Conservation (phyloP, 2,329 filamentous ascomycete genomes). For the Penicillium janthinellum region DNA sequence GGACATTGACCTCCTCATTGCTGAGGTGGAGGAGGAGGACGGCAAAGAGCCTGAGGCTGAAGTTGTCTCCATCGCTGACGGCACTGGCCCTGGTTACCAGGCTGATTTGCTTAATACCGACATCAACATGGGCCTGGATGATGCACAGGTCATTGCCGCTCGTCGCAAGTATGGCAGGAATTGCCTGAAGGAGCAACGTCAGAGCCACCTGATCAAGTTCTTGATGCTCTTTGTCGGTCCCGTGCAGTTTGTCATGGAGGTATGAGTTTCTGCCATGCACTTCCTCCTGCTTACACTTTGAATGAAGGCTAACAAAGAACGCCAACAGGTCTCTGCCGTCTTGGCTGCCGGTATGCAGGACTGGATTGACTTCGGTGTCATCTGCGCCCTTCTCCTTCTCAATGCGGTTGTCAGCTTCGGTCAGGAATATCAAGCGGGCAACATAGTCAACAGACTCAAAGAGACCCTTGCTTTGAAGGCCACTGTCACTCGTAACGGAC, state of each 20-base stretch:
- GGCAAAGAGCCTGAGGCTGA: slow-evolving; percentile 67
- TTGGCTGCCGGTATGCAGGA: slow-evolving; percentile 81
- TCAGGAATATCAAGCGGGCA: slow-evolving; percentile 87
- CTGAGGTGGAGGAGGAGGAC: slow-evolving; percentile 82
- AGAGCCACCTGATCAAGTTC: slow-evolving; percentile 83
- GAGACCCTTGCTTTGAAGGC: slow-evolving; percentile 88
- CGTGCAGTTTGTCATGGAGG: slow-evolving; percentile 94
- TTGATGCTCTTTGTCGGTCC: slow-evolving; percentile 80
- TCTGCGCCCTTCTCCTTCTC: slow-evolving; percentile 77
- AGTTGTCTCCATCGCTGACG: slow-evolving; percentile 55
- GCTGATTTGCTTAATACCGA: slow-evolving; percentile 80
- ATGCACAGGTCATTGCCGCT: slow-evolving; percentile 62
- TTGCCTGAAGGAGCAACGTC: slow-evolving; percentile 88
- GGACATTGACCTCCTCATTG: slow-evolving; percentile 83
- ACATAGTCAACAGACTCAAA: slow-evolving; percentile 87
- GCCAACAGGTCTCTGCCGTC: slow-evolving; percentile 66
- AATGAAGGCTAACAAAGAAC: slow-evolving; percentile 1
- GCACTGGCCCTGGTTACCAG: slow-evolving; percentile 62
- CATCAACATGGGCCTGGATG: slow-evolving; percentile 70
- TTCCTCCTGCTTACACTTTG: not conserved
- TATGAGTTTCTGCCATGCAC: slow-evolving; percentile 45
- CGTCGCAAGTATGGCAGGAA: slow-evolving; percentile 75
- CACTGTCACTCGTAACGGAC: slow-evolving; percentile 79
- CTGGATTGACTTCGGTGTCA: slow-evolving; percentile 94
- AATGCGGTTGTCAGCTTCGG: slow-evolving; percentile 86